Evolutionary conservation across 1,284 basidiomycete genomes (phyloP), one percentile per base, ranked within the genome.

Genomic region (Gomphus bonarii): DNA sequence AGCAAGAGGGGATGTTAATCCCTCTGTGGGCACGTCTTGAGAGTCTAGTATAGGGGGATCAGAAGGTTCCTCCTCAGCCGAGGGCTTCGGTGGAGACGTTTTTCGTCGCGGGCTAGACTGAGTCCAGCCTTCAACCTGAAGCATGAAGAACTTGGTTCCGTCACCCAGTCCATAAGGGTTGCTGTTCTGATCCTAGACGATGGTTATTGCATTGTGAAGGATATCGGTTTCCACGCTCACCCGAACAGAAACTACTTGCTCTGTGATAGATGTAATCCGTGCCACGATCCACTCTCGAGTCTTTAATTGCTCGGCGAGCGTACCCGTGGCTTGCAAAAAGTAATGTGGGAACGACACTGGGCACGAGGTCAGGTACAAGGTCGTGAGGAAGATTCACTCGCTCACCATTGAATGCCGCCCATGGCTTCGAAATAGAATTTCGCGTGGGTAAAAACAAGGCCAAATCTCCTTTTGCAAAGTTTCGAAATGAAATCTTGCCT

Each of bases 401-500:
- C 80, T 60, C 65, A 88, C 88, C 88, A 70, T 97, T 97, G 72
- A 97, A 97, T 16, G 93, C 94, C n/a, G 94, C 94, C 93, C 93
- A 97, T 0, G 91, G 89, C 67, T 92, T 92, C 42, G 88, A 85
- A 1, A 91, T 81, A 18, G 92, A 91, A 69, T 97, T 97, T 51
- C 95, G 78, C 0, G 97, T 98, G 0, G 95, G 95, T 31, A 99
- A 74, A 71, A 99, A 99, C 38, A 99, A 76, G 0, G 94, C 94
- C 53, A 99, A 75, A 72, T 98, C 95, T 12, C 93, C 92, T 67
- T 91, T 91, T 3, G 85, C 77, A 64, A 97, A 97, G 72, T 93
- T 92, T 63, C 91, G 79, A 70, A 97, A 95, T 1, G 92, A 89
- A 57, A 97, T 94, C 72, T 95, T 95, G 59, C 93, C 90, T 69